Percentiles rank a stretch among this genome's conserved stretches.
These are phyloP conservation scores for Blastobotrys raffinosifermentans DNA, from an alignment of 1,139 yeast species.

Conservation along the genomic window DNA sequence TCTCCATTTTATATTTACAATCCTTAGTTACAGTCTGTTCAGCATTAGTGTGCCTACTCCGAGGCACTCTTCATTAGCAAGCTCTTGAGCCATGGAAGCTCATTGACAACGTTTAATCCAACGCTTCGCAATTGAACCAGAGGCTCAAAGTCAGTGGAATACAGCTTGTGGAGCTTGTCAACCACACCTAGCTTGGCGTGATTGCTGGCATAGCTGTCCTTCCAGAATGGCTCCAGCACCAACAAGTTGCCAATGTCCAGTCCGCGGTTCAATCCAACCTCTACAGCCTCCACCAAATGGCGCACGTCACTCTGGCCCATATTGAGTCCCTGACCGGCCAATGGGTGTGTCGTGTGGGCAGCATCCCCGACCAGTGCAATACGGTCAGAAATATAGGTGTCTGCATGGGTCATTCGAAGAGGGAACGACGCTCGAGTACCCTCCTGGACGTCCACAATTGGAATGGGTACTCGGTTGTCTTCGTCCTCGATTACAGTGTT, in stretches of 20 bases:
- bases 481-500: constrained; percentile 37
- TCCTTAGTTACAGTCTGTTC: background rate
- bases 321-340: constrained; percentile 96
- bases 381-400: constrained; percentile 74
- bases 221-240: constrained; percentile 80
- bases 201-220: constrained; percentile 72
- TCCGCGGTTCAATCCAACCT: constrained; percentile 67
- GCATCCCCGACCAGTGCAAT: constrained; percentile 96
- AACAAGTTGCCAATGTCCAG: constrained; percentile 81
- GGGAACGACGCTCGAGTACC: constrained; percentile 86
- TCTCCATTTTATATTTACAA: no score
- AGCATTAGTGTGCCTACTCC: background rate
- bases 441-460: constrained; percentile 50
- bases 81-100: constrained; percentile 56
- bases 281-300: constrained; percentile 61
- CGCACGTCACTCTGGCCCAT: constrained; percentile 97
- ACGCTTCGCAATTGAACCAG: constrained; percentile 66
- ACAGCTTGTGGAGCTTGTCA: constrained; percentile 86
- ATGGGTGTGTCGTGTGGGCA: constrained; percentile 95
- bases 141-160: constrained; percentile 68
- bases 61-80: constrained; percentile 47
- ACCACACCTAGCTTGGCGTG: constrained; percentile 80
- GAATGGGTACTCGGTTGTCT: constrained; percentile 59
- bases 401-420: constrained; percentile 82
- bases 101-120: constrained; percentile 68